phyloP scores from a whole-genome alignment of 1,139 yeast genomes.

The Protomyces inundatus region DNA sequence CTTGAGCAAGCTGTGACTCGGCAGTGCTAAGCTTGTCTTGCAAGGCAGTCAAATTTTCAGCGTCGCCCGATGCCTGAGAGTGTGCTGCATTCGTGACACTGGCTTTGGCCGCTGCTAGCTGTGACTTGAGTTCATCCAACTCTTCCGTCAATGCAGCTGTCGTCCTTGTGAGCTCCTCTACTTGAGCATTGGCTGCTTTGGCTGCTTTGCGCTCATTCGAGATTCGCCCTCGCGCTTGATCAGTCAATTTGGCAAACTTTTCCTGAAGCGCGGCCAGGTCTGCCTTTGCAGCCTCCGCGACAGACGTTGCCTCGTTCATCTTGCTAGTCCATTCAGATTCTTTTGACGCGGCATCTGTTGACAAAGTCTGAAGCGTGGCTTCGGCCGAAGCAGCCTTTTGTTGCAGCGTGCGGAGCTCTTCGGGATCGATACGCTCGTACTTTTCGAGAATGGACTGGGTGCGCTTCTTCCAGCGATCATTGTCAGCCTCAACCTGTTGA shows the following conservation, averaged over 20 bases:
- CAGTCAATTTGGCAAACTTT: slow-evolving; percentile 9
- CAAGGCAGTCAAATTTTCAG: background rate
- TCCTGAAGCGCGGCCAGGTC: background rate
- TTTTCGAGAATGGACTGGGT: slow-evolving; percentile 48
- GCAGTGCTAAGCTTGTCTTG: slow-evolving; percentile 24
- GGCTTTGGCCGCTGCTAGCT: slow-evolving; percentile 10
- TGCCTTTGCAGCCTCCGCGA: slow-evolving; percentile 1
- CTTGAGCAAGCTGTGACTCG: slow-evolving; percentile 18
- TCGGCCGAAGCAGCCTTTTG: slow-evolving; percentile 27
- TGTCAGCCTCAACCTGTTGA: slow-evolving; percentile 43
- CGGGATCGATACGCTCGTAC: slow-evolving; percentile 49
- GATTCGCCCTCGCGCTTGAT: slow-evolving; percentile 26
- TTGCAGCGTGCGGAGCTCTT: slow-evolving; percentile 42
- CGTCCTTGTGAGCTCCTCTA: background rate
- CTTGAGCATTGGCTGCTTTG: slow-evolving; percentile 5
- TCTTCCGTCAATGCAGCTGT: slow-evolving; percentile 2
- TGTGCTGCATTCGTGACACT: slow-evolving; percentile 21
- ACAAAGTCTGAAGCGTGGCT: background rate
- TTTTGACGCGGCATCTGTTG: background rate
- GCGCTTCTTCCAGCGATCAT: slow-evolving; percentile 51
- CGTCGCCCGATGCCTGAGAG: slow-evolving; percentile 1
- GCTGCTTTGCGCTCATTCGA: slow-evolving; percentile 21
- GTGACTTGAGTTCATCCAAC: background rate
- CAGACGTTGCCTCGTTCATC: background rate
- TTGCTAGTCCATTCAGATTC: slow-evolving; percentile 3